Evolutionary conservation across 805 yeast genomes (phyloP).

Genomic region (Saturnispora zaruensis): DNA sequence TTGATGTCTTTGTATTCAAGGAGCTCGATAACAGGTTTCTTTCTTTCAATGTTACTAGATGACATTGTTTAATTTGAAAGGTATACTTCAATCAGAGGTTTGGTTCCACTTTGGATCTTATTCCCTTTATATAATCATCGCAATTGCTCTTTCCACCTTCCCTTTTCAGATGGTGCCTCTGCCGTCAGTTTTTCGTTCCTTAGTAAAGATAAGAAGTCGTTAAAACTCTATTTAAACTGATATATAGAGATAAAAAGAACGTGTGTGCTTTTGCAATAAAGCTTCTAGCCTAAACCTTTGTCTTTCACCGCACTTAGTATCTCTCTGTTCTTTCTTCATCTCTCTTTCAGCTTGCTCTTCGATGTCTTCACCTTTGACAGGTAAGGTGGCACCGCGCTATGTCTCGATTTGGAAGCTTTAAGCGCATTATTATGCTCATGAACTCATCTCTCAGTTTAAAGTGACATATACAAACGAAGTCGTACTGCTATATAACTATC

Average conservation of each 20-base stretch:
- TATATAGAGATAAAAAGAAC: too few relatives aligned
- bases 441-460: background rate
- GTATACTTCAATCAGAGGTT: background rate
- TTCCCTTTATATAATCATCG: background rate
- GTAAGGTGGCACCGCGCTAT: background rate
- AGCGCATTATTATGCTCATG: background rate
- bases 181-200: background rate
- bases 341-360: background rate
- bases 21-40: constrained; percentile 21
- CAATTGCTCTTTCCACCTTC: constrained; percentile 4
- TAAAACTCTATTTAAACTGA: too few relatives aligned
- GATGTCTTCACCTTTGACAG: background rate
- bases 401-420: background rate
- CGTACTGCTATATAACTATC: constrained; percentile 22
- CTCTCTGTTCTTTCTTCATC: background rate
- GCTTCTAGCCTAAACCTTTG: background rate
- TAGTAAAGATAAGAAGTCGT: background rate
- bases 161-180: constrained; percentile 1
- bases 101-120: background rate
- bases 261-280: background rate
- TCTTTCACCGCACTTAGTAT: background rate
- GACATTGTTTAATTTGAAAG: too few relatives aligned
- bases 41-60: background rate
- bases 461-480: background rate
- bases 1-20: constrained; percentile 24